Base-by-base conservation (phyloP, 345 rosid species). In the Aegle marmelos region DNA sequence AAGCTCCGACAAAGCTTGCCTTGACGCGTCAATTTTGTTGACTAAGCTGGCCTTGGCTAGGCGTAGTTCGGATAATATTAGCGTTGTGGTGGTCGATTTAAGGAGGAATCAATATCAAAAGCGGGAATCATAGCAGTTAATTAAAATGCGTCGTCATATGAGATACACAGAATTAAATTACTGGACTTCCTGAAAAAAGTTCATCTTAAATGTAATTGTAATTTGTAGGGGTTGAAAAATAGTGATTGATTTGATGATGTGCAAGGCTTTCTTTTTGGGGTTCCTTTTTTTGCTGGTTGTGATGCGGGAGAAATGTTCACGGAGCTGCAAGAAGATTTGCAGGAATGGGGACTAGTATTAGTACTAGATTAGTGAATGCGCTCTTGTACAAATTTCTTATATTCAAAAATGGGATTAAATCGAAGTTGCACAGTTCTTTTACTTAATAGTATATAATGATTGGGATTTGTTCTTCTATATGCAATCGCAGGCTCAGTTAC, bases 41-140 rank as follows among this genome's bases (percentile, higher is more conserved):
- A 95, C 99, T 7, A 95, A 92, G 80, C 62, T 95, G 82, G 98
- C 99, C 19, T 82, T 95, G 78, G 96, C 94, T 0, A 86, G 97
- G 80, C 87, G 80, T 54, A 92, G 96, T 50, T 53, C 87, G 50
- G 99, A 95, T 80, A 95, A 95, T 78, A 91, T 95, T 13, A 95
- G 97, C 75, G 96, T 92, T 5, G 90, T 95, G 0, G 99, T 95
- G 4, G 87, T 93, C 33, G 98, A 93, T 87, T 82, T 95, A 84
- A 88, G 89, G 78, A 90, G 79, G 66, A 78, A 83, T 19, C 78
- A 72, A 41, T 79, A 9, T 7, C 73, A 0, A 19, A 28, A 28
- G 41, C 27, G 53, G 58, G 34, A 3, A 14, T 5, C 7, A 19
- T 8, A 39, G 30, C 11, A 74, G 63, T 63, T 14, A 22, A 2